These are phyloP conservation scores for Inosperma sp. DNA, from an alignment of 768 basidiomycete species.

Conservation along the genomic window DNA sequence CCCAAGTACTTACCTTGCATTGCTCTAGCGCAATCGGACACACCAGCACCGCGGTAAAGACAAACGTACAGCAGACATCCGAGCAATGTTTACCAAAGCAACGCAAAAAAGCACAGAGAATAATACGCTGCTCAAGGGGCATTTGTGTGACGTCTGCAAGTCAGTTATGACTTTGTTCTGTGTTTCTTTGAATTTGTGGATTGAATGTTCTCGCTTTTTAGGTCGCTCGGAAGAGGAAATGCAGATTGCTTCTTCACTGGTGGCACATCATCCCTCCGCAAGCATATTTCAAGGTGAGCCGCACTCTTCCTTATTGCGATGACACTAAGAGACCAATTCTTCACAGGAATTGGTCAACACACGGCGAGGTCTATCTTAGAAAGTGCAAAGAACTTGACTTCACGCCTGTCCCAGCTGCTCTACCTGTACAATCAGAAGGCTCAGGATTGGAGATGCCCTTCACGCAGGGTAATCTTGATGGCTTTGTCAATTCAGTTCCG, in stretches of 20 bases:
- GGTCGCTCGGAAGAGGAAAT: not conserved
- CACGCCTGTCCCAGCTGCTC: slow-evolving; percentile 2
- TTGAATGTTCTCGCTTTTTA: not conserved
- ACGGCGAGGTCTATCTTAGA: slow-evolving; percentile 11
- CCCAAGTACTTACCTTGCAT: not conserved
- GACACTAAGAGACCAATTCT: not conserved
- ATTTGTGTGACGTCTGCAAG: slow-evolving; percentile 1
- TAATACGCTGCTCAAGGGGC: not conserved
- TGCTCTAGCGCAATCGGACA: not conserved
- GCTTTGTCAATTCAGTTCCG: slow-evolving; percentile 8
- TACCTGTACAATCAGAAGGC: not conserved
- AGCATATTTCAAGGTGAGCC: slow-evolving; percentile 3
- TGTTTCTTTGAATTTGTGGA: not conserved
- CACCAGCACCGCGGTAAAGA: slow-evolving; percentile 9
- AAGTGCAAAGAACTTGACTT: slow-evolving; percentile 13
- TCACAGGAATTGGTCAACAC: slow-evolving; percentile 7
- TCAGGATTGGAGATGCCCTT: not conserved
- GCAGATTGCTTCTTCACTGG: not conserved
- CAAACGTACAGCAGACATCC: slow-evolving; percentile 6
- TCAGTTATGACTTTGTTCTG: not conserved
- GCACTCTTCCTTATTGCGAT: not conserved
- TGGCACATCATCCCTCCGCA: not conserved
- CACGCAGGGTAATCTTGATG: slow-evolving; percentile 12
- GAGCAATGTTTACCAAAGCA: slow-evolving; percentile 9
- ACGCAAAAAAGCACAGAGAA: not conserved